Evolutionary conservation across 1,139 yeast genomes (phyloP).

Genomic region (Candida buenavistaensis): DNA sequence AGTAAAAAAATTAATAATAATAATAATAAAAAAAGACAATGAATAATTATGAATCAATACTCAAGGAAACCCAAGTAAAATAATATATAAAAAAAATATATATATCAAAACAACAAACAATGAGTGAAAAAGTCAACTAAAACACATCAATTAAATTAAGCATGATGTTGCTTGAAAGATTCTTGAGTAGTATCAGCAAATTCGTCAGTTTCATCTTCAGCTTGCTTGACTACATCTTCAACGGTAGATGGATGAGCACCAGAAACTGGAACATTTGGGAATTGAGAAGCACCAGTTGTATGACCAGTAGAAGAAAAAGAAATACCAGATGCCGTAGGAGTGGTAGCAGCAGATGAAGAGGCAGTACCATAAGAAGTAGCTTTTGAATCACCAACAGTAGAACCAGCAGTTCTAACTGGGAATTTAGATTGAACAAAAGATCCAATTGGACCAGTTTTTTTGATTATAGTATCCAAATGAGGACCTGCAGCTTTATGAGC

Average conservation of each 20-base stretch:
- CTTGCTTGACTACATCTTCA: slow-evolving; percentile 26
- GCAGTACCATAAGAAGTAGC: slow-evolving; percentile 28
- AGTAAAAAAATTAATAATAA: no score
- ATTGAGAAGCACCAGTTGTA: slow-evolving; percentile 38
- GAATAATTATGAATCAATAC: no score
- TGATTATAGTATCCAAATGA: slow-evolving; percentile 43
- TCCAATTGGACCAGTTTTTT: slow-evolving; percentile 67
- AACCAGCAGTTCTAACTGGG: slow-evolving; percentile 72
- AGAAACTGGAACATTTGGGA: slow-evolving; percentile 52
- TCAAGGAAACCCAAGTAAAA: no score
- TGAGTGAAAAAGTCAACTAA: no score
- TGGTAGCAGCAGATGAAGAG: slow-evolving; percentile 26
- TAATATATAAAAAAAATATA: no score
- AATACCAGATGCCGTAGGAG: slow-evolving; percentile 23
- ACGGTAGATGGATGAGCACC: slow-evolving; percentile 25
- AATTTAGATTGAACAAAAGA: slow-evolving; percentile 56
- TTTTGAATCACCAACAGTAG: slow-evolving; percentile 57
- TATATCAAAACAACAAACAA: no score
- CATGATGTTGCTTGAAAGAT: no score
- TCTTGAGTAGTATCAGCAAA: slow-evolving; percentile 13
- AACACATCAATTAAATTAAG: no score
- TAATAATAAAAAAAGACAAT: no score
- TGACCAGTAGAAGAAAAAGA: slow-evolving; percentile 23
- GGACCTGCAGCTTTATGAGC: slow-evolving; percentile 60
- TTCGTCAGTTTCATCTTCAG: slow-evolving; percentile 8